A percentile compares a stretch with the other conserved stretches of the same genome.
Conservation (phyloP, 1,284 basidiomycete species). For the Afroboletus lepidellus region DNA sequence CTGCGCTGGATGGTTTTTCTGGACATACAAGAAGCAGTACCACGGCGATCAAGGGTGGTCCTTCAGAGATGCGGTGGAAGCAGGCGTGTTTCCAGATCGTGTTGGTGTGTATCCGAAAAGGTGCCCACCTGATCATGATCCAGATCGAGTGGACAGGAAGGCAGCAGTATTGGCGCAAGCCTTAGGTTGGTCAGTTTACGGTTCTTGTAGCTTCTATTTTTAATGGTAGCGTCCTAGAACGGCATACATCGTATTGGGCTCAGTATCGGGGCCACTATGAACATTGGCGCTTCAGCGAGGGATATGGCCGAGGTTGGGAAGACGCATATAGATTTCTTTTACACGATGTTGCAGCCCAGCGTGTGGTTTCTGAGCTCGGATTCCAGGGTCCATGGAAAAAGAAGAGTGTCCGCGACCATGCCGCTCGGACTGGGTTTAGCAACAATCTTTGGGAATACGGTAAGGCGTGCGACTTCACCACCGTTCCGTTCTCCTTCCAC, state of each 20-base stretch:
- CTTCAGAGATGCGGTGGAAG: conserved; percentile 65
- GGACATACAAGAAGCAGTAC: conserved; percentile 82
- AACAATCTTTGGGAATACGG: conserved; percentile 63
- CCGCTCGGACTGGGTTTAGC: conserved; percentile 38
- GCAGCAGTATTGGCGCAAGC: conserved; percentile 39
- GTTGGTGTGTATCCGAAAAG: conserved; percentile 38
- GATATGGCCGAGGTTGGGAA: conserved; percentile 70
- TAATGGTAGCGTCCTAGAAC: conserved; percentile 36
- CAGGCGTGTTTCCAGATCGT: conserved; percentile 57
- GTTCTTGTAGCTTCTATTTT: background rate
- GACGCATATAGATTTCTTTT: conserved; percentile 58
- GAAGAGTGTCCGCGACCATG: conserved; percentile 48
- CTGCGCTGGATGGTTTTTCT: conserved; percentile 83
- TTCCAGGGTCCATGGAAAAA: conserved; percentile 61
- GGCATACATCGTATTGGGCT: conserved; percentile 61
- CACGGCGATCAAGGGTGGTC: conserved; percentile 77
- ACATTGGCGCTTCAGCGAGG: conserved; percentile 65
- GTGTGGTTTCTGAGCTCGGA: conserved; percentile 52
- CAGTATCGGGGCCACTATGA: conserved; percentile 53
- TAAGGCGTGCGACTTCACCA: conserved; percentile 24
- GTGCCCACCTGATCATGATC: conserved; percentile 21
- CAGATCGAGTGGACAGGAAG: conserved; percentile 34
- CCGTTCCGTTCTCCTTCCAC: background rate
- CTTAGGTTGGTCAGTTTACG: conserved; percentile 36
- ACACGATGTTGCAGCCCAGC: conserved; percentile 13